phyloP scores from a whole-genome alignment of 768 basidiomycete genomes.

The Macrolepiota fuliginosa region DNA sequence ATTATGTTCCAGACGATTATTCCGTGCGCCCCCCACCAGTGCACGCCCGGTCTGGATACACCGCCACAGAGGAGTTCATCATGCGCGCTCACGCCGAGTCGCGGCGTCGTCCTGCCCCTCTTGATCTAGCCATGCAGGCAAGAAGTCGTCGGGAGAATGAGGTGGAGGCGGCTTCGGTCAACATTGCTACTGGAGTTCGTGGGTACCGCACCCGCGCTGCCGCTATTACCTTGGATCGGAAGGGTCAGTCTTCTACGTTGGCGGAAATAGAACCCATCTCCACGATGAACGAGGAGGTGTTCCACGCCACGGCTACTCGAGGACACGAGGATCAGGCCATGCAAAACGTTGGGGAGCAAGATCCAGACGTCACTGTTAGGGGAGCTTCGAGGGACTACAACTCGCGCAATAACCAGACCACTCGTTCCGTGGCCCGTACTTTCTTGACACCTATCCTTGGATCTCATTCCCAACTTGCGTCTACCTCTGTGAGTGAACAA shows the following conservation, averaged over 20 bases:
- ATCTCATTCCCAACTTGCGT: constrained; percentile 9
- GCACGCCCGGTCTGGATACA: constrained; percentile 50
- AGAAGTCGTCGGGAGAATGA: constrained; percentile 20
- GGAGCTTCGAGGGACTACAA: constrained; percentile 13
- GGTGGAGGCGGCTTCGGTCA: constrained; percentile 21
- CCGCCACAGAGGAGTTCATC: constrained; percentile 66
- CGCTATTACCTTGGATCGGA: constrained; percentile 1
- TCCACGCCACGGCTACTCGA: constrained; percentile 24
- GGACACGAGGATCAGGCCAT: constrained; percentile 14
- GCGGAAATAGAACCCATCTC: constrained; percentile 16
- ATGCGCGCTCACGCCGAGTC: constrained; percentile 52
- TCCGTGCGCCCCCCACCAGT: constrained; percentile 20
- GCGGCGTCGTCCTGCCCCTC: constrained; percentile 32
- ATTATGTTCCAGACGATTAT: constrained; percentile 27
- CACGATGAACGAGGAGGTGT: constrained; percentile 29
- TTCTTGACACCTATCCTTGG: constrained; percentile 16
- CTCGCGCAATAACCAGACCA: constrained; percentile 1
- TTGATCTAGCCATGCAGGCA: constrained; percentile 27
- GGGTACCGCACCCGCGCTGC: constrained; percentile 38
- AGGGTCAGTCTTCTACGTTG: constrained; percentile 12
- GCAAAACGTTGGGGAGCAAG: constrained; percentile 1
- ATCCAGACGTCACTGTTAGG: constrained; percentile 11
- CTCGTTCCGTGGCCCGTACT: constrained; percentile 13
- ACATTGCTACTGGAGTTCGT: constrained; percentile 38
- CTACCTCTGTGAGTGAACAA: constrained; percentile 20